A percentile compares a stretch with the other conserved stretches of the same genome.
Evolutionary conservation across 2,329 filamentous ascomycete species (phyloP).

Genomic region (Fusarium torulosum): DNA sequence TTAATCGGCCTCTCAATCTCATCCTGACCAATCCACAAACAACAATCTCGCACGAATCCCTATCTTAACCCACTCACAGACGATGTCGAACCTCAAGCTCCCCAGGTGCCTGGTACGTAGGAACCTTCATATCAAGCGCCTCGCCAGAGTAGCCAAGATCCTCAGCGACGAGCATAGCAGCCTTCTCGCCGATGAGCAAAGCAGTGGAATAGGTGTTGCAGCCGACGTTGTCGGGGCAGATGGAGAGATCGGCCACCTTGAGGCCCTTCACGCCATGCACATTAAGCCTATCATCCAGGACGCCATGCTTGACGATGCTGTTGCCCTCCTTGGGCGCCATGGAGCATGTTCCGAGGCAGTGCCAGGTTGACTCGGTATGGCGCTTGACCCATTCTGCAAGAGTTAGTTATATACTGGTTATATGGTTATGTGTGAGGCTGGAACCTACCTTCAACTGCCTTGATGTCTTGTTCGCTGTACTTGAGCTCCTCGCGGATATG

Average conservation of each 20-base stretch:
- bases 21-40: background rate
- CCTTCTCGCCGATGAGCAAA: constrained; percentile 30
- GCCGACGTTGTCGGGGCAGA: constrained; percentile 84
- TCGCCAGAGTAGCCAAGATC: constrained; percentile 80
- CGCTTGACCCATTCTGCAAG: constrained; percentile 72
- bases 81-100: constrained; percentile 58
- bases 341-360: constrained; percentile 72
- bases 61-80: constrained; percentile 49
- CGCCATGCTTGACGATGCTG: constrained; percentile 83
- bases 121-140: constrained; percentile 82
- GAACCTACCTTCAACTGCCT: constrained; percentile 70
- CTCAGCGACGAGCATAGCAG: constrained; percentile 76
- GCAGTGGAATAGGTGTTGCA: constrained; percentile 68
- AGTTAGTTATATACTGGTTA: background rate
- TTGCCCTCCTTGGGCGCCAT: constrained; percentile 84
- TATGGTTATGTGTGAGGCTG: accelerated
- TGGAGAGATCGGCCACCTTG: constrained; percentile 81
- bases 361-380: constrained; percentile 77
- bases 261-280: constrained; percentile 82
- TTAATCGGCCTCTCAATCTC: constrained; percentile 15
- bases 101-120: constrained; percentile 70
- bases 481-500: constrained; percentile 72
- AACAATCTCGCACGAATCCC: background rate
- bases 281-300: constrained; percentile 81
- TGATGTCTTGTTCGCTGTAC: constrained; percentile 73